phyloP scores from a whole-genome alignment of 1,284 basidiomycete genomes.

The Pterula multifida region DNA sequence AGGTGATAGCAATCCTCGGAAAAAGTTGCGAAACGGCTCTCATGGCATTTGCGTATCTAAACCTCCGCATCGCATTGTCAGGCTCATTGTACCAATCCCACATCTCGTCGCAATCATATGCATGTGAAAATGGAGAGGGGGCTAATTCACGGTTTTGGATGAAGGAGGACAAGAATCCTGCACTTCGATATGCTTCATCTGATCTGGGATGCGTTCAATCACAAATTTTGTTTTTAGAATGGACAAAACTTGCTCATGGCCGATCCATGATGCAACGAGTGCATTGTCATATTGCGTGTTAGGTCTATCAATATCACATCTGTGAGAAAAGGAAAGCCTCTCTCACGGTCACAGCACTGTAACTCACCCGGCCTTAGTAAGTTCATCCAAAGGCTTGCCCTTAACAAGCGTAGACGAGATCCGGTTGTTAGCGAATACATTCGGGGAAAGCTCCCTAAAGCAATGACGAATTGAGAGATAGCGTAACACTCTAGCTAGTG shows the following conservation, averaged over 20 bases:
- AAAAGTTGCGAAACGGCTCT: neutral
- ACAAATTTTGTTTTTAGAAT: too few species aligned
- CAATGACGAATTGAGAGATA: neutral
- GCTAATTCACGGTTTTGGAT: neutral
- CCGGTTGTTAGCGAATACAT: constrained; percentile 1
- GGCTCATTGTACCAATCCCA: constrained; percentile 1
- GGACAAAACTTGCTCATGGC: neutral
- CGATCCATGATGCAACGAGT: neutral
- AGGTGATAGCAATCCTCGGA: neutral
- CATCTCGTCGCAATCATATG: neutral
- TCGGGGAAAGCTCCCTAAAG: neutral
- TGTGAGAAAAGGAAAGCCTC: too few species aligned
- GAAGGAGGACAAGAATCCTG: neutral
- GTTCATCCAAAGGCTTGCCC: neutral
- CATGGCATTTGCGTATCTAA: neutral
- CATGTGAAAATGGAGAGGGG: neutral
- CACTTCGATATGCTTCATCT: neutral
- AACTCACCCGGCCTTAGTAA: neutral
- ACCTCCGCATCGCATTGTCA: neutral
- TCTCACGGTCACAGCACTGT: too few species aligned
- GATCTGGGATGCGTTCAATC: too few species aligned
- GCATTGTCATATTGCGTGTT: neutral
- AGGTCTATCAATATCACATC: too few species aligned
- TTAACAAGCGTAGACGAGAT: neutral
- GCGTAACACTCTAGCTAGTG: neutral